Evolutionary conservation across 371 early-diverging fungal genomes (phyloP).

Genomic region (Mortierella sp.): DNA sequence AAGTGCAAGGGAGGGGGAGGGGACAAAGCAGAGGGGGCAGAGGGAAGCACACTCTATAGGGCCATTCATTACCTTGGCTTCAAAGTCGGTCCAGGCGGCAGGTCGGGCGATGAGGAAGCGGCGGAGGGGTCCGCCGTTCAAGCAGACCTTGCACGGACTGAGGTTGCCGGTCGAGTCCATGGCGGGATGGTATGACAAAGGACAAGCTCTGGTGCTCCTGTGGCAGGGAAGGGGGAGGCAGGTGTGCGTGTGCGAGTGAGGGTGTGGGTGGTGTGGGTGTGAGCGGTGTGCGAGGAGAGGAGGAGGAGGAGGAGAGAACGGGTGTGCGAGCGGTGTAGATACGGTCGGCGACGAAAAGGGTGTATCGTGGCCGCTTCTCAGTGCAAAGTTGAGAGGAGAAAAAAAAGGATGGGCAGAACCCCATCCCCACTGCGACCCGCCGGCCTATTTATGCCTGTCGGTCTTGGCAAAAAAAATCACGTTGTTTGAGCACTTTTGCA

Average conservation of each 20-base stretch:
- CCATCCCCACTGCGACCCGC: no score
- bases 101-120: constrained; percentile 48
- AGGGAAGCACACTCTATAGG: no score
- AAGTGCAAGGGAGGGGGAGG: background rate
- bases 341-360: no score
- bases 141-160: constrained; percentile 49
- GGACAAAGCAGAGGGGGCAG: no score
- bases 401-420: background rate
- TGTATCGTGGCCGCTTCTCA: no score
- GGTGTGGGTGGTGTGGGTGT: background rate
- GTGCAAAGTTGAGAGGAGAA: constrained; percentile 2
- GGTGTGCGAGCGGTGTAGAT: background rate
- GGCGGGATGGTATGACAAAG: no score
- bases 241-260: background rate
- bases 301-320: background rate
- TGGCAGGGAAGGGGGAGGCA: background rate
- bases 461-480: constrained; percentile 8
- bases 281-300: background rate
- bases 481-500: no score
- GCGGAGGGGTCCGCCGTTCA: constrained; percentile 42
- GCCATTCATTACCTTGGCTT: constrained; percentile 35
- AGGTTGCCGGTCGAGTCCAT: constrained; percentile 40
- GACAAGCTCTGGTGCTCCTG: background rate
- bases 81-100: constrained; percentile 41
- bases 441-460: no score